These are phyloP conservation scores for Pneumocystis sp. DNA, from an alignment of 1,139 yeast species.

Conservation along the genomic window DNA sequence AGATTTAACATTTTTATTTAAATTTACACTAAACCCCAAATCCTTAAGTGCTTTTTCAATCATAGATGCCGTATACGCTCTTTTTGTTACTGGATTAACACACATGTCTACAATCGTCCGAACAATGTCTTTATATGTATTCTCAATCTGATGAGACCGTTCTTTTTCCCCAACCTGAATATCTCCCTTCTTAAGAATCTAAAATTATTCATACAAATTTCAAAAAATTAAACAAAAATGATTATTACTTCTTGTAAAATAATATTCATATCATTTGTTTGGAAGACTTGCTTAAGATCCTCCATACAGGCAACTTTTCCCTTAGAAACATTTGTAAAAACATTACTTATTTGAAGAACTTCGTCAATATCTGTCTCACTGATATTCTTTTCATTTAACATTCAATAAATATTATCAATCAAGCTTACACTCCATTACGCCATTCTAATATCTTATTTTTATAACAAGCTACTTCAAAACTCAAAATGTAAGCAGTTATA, in stretches of 20 bases:
- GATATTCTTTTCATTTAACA: conserved; percentile 2
- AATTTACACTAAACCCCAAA: conserved; percentile 62
- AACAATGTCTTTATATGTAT: conserved; percentile 68
- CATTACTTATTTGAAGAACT: conserved; percentile 90
- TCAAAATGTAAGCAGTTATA: conserved; percentile 34
- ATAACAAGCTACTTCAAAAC: conserved; percentile 92
- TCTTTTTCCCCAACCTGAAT: conserved; percentile 90
- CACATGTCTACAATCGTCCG: conserved; percentile 79
- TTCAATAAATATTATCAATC: neutral
- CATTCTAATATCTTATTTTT: conserved; percentile 95
- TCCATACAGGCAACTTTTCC: conserved; percentile 89
- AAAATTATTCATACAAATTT: conserved; percentile 25
- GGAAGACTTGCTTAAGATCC: conserved; percentile 60
- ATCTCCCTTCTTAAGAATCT: conserved; percentile 74
- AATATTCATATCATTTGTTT: conserved; percentile 55
- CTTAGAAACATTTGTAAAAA: conserved; percentile 80
- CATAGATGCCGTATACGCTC: conserved; percentile 88
- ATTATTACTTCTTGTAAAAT: conserved; percentile 35
- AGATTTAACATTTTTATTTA: conserved; percentile 67
- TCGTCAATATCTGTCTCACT: conserved; percentile 86
- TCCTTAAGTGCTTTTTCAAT: conserved; percentile 75
- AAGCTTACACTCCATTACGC: conserved; percentile 50
- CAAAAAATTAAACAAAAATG: neutral
- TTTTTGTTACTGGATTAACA: conserved; percentile 74
- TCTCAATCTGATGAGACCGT: conserved; percentile 58